Evolutionary conservation across 176 grass and related monocot genomes (phyloP), one percentile per base, ranked within the genome.

Genomic region (Lolium multiflorum): DNA sequence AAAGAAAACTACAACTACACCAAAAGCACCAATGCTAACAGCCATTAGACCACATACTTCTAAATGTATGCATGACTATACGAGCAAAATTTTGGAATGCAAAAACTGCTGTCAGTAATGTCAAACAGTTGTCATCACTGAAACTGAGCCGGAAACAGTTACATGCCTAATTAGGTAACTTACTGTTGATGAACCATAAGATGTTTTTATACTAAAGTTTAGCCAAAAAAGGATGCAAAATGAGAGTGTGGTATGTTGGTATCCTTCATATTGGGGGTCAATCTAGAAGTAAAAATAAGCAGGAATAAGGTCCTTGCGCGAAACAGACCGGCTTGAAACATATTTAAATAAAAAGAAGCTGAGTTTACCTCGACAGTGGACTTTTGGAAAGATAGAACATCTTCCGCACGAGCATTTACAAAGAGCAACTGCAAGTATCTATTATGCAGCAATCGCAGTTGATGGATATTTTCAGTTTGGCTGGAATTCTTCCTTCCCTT

Each of bases 381-480:
- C 80, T 94, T 92, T 54, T 96, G 97, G 65, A 81, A 89, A n/a
- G 87, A 91, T 35, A 94, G 50, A 81, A 63, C 74, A 52, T 96
- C 88, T 64, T 71, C 82, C 16, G 46, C 71, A 81, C 11, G 74
- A 22, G 94, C 88, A 90, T 96, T 96, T 60, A 96, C 89, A 88
- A 96, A 96, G 54, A 39, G 79, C 94, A 94, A 96, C 35, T 98
- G 97, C 71, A 92, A 80, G 77, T 91, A 56, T 71, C 83, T 89
- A 89, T 96, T 98, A 60, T 94, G 82, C 70, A 86, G 76, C 6
- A 98, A 44, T 18, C 87, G 86, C 49, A 98, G 39, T 63, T 92
- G 93, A 72, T 96, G 91, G 41, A 82, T 80, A 83, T 96, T 93
- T 81, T 98, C 97, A 43, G 90, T 84, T 71, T 96, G 89, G 83